Evolutionary conservation across 441 rosid genomes (phyloP), one percentile per base, ranked within the genome.

Genomic region (Aquilaria agallochum): DNA sequence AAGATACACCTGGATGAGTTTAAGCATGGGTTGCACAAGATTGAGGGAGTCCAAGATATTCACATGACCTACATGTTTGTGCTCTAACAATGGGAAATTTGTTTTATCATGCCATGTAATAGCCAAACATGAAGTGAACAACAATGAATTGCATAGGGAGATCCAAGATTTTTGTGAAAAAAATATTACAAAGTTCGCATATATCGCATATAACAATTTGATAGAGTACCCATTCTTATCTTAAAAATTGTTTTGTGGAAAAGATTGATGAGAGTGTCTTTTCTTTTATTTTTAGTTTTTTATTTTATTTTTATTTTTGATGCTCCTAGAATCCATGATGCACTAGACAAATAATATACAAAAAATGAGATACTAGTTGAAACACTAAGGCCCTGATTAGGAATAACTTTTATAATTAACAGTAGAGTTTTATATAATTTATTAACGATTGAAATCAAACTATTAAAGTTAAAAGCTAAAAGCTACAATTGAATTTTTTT

Each of bases 61-160:
- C 27, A 20, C 85, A 79, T 69, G 96, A 83, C 68, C 81, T 89
- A 14, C 98, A 83, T 66, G 78, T 92, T 10, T 82, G 98, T 90
- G 78, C 87, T 4, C 74, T 88, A 9, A 89, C 95, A 2, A 65
- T 2, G 87, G 92, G 62, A 84, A 83, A 74, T 57, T 69, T 31
- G 85, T 79, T 0, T 50, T 92, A 69, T 76, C 85, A 12, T 89
- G 98, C 73, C 95, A 86, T 80, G 75, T 84, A 13, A 60, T 76
- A 47, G 74, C 84, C 5, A 82, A 84, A 48, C 65, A 85, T 0
- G 84, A 72, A 58, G 80, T 70, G 55, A 80, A 74, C 69, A 65
- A 75, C 47, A 42, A 66, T 54, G 81, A 84, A 48, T 63, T 92
- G 27, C 66, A 89, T 34, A 2, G 56, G n/a, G 59, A 71, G 70